Percentiles rank a stretch among this genome's conserved stretches.
phyloP scores from a whole-genome alignment of 1,284 basidiomycete species.

The Austroboletus niveus region DNA sequence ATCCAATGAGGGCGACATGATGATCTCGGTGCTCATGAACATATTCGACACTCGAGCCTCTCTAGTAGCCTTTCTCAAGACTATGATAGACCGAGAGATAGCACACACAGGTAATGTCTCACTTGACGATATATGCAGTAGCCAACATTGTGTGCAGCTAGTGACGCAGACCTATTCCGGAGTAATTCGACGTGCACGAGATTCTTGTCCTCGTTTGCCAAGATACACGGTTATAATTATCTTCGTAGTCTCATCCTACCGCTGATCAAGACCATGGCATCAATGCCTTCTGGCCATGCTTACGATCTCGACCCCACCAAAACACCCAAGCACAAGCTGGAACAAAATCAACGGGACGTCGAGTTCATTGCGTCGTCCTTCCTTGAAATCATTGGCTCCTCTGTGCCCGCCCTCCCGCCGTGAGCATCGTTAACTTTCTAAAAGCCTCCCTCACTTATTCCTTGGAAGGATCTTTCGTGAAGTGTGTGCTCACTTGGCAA shows the following conservation, averaged over 20 bases:
- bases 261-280: conserved; percentile 70
- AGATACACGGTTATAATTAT: conserved; percentile 87
- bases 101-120: conserved; percentile 59
- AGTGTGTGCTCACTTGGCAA: conserved; percentile 82
- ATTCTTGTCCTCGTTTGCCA: conserved; percentile 82
- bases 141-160: conserved; percentile 47
- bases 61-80: conserved; percentile 74
- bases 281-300: conserved; percentile 69
- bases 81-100: conserved; percentile 84
- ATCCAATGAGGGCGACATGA: conserved; percentile 72
- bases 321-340: conserved; percentile 58
- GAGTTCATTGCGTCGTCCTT: conserved; percentile 76
- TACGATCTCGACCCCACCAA: conserved; percentile 80
- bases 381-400: conserved; percentile 72
- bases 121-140: background rate
- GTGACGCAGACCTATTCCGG: conserved; percentile 79
- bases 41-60: conserved; percentile 79
- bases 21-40: conserved; percentile 85
- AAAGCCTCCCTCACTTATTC: conserved; percentile 6
- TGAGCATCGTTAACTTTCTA: conserved; percentile 39
- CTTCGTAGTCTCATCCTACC: conserved; percentile 76
- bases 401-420: conserved; percentile 72
- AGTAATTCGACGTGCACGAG: conserved; percentile 84
- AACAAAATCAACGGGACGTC: conserved; percentile 71
- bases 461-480: conserved; percentile 77